These are phyloP conservation scores for Quercus phellos DNA, from an alignment of 331 rosid genomes.

Conservation along the genomic window DNA sequence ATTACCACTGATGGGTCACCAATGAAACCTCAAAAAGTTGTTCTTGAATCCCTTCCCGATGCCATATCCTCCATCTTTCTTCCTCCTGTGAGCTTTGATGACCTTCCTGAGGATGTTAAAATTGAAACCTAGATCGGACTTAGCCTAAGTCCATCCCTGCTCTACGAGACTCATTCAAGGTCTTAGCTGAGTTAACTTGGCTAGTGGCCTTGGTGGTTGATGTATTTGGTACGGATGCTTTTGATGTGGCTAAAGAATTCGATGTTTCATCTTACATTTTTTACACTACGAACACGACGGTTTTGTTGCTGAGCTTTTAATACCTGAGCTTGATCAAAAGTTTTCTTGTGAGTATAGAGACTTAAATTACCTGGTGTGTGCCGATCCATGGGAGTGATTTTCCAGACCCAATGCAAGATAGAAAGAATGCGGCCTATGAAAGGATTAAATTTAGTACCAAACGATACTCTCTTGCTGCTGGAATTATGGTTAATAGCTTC, in stretches of 20 bases:
- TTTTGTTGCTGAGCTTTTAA: constrained; percentile 27
- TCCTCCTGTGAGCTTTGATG: constrained; percentile 25
- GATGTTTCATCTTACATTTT: constrained; percentile 26
- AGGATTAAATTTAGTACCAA: not conserved
- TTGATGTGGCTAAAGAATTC: constrained; percentile 33
- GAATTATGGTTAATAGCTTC: constrained; percentile 36
- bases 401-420: not conserved
- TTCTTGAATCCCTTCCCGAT: constrained; percentile 13
- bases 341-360: constrained; percentile 34
- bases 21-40: constrained; percentile 5
- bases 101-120: not conserved
- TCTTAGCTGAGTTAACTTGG: not conserved
- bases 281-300: constrained; percentile 27
- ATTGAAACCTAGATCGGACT: constrained; percentile 21
- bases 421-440: constrained; percentile 19
- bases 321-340: constrained; percentile 26
- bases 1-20: constrained; percentile 20
- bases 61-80: constrained; percentile 21
- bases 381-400: constrained; percentile 28
- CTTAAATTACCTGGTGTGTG: constrained; percentile 41
- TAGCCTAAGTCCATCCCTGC: constrained; percentile 21
- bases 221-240: constrained; percentile 25
- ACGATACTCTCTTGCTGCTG: constrained; percentile 1
- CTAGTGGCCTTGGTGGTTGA: constrained; percentile 35
- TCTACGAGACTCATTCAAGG: constrained; percentile 13